Conservation (phyloP, 352 stramenopile genomes). For the Peronospora belbahrii region DNA sequence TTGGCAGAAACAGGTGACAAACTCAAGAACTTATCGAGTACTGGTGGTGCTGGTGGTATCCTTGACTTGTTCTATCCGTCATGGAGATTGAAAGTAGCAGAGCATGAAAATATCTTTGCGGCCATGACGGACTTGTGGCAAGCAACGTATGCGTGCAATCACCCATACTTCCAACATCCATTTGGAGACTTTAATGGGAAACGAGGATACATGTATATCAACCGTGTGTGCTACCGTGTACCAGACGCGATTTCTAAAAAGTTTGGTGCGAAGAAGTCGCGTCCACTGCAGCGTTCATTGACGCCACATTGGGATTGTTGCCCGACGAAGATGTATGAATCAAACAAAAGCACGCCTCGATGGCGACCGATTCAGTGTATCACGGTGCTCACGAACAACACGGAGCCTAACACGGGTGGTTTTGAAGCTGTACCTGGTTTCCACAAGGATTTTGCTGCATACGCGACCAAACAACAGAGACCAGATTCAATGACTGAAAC, state of each 20-base stretch:
- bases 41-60: conserved; percentile 79
- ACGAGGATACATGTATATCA: conserved; percentile 83
- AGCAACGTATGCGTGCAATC: conserved; percentile 59
- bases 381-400: conserved; percentile 70
- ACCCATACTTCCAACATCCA: conserved; percentile 58
- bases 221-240: conserved; percentile 78
- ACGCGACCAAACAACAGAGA: conserved; percentile 34
- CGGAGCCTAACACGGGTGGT: conserved; percentile 57
- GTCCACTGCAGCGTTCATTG: conserved; percentile 75
- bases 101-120: conserved; percentile 65
- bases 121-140: conserved; percentile 79
- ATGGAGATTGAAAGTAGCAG: conserved; percentile 73
- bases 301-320: conserved; percentile 87
- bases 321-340: conserved; percentile 65
- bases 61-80: conserved; percentile 86
- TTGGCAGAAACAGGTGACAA: conserved; percentile 53
- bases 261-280: conserved; percentile 59
- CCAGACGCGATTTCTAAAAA: conserved; percentile 57
- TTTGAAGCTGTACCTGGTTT: conserved; percentile 85
- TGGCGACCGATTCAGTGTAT: conserved; percentile 89
- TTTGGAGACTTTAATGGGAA: conserved; percentile 63
- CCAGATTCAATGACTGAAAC: conserved; percentile 8
- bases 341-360: conserved; percentile 54
- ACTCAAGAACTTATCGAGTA: conserved; percentile 81
- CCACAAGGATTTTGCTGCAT: conserved; percentile 76